Evolutionary conservation across 169 alveolate species (phyloP), one percentile per base, ranked within the genome.

Genomic region (Cryptosporidium tyzzeri): DNA sequence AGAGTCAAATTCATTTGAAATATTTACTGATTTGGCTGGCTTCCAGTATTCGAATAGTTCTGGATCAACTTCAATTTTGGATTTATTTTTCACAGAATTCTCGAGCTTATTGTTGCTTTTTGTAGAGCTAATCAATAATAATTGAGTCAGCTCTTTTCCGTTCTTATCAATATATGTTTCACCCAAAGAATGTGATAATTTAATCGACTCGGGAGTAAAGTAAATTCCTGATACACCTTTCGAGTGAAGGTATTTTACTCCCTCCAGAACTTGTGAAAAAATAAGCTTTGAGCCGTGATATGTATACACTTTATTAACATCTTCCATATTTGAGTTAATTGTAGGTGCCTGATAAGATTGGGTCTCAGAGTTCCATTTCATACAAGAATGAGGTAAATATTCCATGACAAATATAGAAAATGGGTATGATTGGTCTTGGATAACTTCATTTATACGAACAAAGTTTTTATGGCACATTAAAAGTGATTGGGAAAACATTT

Each of bases 171-270:
- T 39, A 29, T 61, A 80, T 35, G 89, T 80, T 65, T 80, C 89
- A 62, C 62, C 89, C 14, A 80, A 50, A n/a, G 89, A 59, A 65
- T 80, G 89, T 12, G 89, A 80, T 1, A 80, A 18, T 62, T 65
- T 80, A 5, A 80, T 67, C 23, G 89, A 80, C 35, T 80, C 89
- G 26, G 89, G 89, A n/a, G 39, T 14, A 33, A 80, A 12, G 70
- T 80, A 80, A 37, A 80, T 62, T 61, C 89, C 89, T 21, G 50
- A 18, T 12, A 80, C 62, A 10, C 33, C 65, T 12, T 62, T 80
- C 29, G 44, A 59, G 39, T 80, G 89, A 16, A 80, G 62, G 44
- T 26, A 80, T 23, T 62, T 50, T 14, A 61, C 16, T 37, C 67
- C 80, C 26, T 80, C 50, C 35, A 80, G 5, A 21, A 80, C 89